These are phyloP conservation scores for Cystofilobasidium ferigula DNA, from an alignment of 768 basidiomycete species.

Conservation along the genomic window DNA sequence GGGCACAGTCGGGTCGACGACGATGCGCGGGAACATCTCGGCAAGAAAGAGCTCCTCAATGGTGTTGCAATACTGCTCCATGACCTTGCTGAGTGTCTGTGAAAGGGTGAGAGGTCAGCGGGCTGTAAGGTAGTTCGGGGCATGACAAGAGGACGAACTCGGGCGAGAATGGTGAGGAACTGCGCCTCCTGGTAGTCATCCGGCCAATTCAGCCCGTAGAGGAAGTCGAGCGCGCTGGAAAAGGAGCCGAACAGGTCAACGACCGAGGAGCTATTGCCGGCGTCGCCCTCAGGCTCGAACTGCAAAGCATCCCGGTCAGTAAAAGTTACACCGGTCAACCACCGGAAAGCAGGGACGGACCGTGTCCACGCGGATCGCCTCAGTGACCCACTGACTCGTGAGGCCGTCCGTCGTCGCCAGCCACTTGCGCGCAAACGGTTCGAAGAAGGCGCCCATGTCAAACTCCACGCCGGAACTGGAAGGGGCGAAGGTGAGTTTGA, in stretches of 20 bases:
- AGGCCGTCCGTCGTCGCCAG: slow-evolving; percentile 74
- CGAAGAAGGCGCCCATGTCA: slow-evolving; percentile 66
- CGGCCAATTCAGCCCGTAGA: slow-evolving; percentile 83
- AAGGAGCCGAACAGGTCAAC: slow-evolving; percentile 91
- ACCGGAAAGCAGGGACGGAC: slow-evolving; percentile 39
- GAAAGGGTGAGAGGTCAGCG: background rate
- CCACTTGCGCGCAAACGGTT: slow-evolving; percentile 80
- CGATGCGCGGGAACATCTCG: slow-evolving; percentile 61
- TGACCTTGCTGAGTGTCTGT: slow-evolving; percentile 78
- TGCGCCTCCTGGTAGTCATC: slow-evolving; percentile 77
- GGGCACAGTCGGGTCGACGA: slow-evolving; percentile 12
- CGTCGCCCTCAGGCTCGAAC: slow-evolving; percentile 59
- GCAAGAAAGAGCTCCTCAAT: slow-evolving; percentile 80
- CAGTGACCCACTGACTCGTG: slow-evolving; percentile 88
- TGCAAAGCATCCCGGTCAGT: slow-evolving; percentile 9
- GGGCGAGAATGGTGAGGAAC: slow-evolving; percentile 78
- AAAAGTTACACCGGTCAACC: background rate
- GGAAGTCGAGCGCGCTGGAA: slow-evolving; percentile 74
- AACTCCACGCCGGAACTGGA: slow-evolving; percentile 39
- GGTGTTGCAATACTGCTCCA: slow-evolving; percentile 80
- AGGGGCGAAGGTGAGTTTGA: slow-evolving; percentile 9
- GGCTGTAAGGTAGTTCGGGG: background rate
- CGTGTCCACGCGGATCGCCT: slow-evolving; percentile 75
- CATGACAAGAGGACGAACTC: slow-evolving; percentile 45
- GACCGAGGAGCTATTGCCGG: slow-evolving; percentile 88